These are phyloP conservation scores for Penicillium sp. DNA, from an alignment of 2,329 filamentous ascomycete genomes.

Conservation along the genomic window DNA sequence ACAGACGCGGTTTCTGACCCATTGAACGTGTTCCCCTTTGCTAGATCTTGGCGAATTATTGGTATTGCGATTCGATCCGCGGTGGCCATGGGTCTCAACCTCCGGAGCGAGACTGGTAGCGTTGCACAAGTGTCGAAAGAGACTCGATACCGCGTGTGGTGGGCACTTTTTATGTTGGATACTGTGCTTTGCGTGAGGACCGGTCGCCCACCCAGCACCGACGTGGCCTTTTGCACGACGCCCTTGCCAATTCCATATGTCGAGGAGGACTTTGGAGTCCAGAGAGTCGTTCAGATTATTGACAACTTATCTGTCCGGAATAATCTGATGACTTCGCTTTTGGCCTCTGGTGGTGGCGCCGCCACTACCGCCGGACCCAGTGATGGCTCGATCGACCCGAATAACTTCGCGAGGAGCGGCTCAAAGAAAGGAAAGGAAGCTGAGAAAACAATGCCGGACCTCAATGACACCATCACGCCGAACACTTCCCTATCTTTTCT, in stretches of 20 bases:
- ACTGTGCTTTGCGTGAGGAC: conserved; percentile 45
- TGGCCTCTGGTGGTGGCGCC: conserved; percentile 10
- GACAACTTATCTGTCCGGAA: conserved; percentile 35
- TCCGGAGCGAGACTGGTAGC: conserved; percentile 42
- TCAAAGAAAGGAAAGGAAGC: conserved; percentile 16
- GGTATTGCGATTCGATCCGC: conserved; percentile 46
- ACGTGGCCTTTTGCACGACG: conserved; percentile 44
- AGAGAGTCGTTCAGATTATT: conserved; percentile 36
- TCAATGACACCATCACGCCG: conserved; percentile 34
- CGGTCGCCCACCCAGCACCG: conserved; percentile 43
- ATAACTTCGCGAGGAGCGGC: not conserved
- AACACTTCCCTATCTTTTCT: conserved; percentile 44
- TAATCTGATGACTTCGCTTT: conserved; percentile 27
- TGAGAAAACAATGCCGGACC: conserved; percentile 26
- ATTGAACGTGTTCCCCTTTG: not conserved
- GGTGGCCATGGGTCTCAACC: conserved; percentile 45
- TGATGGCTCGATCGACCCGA: conserved; percentile 3
- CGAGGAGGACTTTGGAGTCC: conserved; percentile 40
- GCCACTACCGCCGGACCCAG: conserved; percentile 9
- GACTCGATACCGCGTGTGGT: conserved; percentile 48
- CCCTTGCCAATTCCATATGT: conserved; percentile 43
- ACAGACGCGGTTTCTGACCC: not conserved
- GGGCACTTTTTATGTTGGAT: conserved; percentile 46
- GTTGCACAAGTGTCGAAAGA: conserved; percentile 42
- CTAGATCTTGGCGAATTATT: conserved; percentile 45